These are phyloP conservation scores for Talaromyces rugulosus DNA, from an alignment of 2,329 filamentous ascomycete species.

Conservation along the genomic window DNA sequence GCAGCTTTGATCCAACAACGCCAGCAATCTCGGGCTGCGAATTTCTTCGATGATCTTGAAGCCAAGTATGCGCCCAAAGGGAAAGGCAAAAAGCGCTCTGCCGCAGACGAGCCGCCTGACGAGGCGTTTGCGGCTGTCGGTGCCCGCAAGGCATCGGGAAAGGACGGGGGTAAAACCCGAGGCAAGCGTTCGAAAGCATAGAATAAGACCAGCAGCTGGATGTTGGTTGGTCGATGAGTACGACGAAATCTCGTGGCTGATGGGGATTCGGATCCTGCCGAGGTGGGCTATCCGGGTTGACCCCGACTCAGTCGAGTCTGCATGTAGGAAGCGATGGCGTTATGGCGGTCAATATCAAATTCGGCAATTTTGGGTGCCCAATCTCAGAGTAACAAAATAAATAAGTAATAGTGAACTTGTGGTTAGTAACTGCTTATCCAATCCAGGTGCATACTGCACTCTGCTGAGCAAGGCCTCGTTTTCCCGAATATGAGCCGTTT, in stretches of 20 bases:
- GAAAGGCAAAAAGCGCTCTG: conserved; percentile 40
- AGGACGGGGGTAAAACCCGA: conserved; percentile 27
- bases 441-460: not conserved
- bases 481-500: not conserved
- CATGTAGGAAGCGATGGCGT: not conserved
- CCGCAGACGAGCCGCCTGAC: conserved; percentile 56
- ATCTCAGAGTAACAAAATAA: not conserved
- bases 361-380: not conserved
- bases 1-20: conserved; percentile 71
- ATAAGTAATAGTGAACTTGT: not conserved
- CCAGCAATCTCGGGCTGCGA: conserved; percentile 58
- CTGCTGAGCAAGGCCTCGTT: not conserved
- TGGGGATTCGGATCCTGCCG: not conserved
- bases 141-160: conserved; percentile 37
- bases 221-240: no score
- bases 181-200: conserved; percentile 8
- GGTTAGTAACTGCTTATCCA: not conserved
- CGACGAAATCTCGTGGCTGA: no score
- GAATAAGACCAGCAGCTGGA: not conserved
- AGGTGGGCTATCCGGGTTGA: not conserved
- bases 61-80: conserved; percentile 63
- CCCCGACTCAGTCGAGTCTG: not conserved
- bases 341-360: not conserved
- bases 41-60: conserved; percentile 69
- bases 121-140: conserved; percentile 52